These are phyloP conservation scores for Yarrowia hollandica DNA, from an alignment of 805 yeast genomes.

Conservation along the genomic window DNA sequence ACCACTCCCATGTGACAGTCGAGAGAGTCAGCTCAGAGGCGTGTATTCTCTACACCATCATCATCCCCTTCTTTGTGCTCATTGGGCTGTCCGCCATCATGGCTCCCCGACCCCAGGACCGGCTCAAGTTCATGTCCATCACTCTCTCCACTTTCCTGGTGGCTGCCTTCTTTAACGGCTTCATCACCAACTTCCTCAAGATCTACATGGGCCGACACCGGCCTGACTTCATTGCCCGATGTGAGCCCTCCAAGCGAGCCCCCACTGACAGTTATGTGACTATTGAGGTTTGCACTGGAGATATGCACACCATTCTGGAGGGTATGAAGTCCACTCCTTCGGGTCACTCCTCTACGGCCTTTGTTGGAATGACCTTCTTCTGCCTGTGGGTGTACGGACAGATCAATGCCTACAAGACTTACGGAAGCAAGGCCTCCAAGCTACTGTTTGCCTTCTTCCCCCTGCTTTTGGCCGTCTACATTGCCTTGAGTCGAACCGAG, in stretches of 20 bases:
- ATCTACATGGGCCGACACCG: constrained; percentile 86
- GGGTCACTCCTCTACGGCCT: constrained; percentile 58
- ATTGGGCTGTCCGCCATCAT: constrained; percentile 38
- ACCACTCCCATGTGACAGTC: constrained; percentile 8
- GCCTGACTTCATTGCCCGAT: constrained; percentile 89
- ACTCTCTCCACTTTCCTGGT: constrained; percentile 23
- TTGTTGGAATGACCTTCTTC: constrained; percentile 51
- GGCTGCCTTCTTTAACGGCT: constrained; percentile 47
- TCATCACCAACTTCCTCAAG: constrained; percentile 72
- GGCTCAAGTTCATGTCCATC: constrained; percentile 51
- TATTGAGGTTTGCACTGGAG: constrained; percentile 43
- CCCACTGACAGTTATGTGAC: constrained; percentile 45
- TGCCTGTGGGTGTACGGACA: constrained; percentile 53
- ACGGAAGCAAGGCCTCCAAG: constrained; percentile 20
- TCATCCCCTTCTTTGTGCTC: constrained; percentile 25
- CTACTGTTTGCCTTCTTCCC: constrained; percentile 35
- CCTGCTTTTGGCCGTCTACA: constrained; percentile 62
- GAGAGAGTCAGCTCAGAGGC: constrained; percentile 17
- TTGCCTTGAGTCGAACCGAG: constrained; percentile 80
- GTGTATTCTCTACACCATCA: constrained; percentile 19
- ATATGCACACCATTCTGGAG: constrained; percentile 43
- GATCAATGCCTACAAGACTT: constrained; percentile 28
- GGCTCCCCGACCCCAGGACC: constrained; percentile 30
- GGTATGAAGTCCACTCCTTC: constrained; percentile 61
- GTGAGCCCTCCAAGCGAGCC: constrained; percentile 63